Evolutionary conservation across 306 rosid species (phyloP).

Genomic region (Mimosa bimucronata): DNA sequence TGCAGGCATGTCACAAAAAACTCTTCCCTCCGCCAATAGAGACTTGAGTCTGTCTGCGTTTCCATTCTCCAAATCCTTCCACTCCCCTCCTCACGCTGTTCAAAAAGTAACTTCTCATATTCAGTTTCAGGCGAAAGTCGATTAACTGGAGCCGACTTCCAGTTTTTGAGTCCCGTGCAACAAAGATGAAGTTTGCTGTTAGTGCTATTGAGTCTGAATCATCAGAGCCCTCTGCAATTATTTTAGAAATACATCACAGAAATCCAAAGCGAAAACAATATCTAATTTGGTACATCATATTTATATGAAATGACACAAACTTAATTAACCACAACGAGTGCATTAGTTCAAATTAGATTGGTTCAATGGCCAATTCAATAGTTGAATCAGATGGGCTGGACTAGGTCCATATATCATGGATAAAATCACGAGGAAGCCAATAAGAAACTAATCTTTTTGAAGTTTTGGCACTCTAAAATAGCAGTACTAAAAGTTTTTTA

Average conservation of each 20-base stretch:
- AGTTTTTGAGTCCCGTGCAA: constrained; percentile 90
- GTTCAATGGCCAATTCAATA: background rate
- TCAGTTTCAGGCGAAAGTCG: constrained; percentile 75
- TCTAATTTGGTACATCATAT: background rate
- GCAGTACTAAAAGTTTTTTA: constrained; percentile 26
- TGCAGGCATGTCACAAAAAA: constrained; percentile 91
- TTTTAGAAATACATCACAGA: background rate
- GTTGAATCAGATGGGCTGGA: background rate
- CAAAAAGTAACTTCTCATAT: constrained; percentile 61
- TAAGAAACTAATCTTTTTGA: no score
- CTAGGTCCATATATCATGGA: background rate
- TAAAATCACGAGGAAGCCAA: no score
- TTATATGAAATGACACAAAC: background rate
- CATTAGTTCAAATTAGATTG: background rate
- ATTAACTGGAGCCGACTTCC: constrained; percentile 90
- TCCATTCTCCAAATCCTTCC: constrained; percentile 54
- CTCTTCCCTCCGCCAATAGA: constrained; percentile 65
- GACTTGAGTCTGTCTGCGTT: constrained; percentile 46
- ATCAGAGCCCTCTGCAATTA: constrained; percentile 45
- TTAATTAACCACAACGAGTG: background rate
- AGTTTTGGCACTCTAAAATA: constrained; percentile 8
- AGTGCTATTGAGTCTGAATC: constrained; percentile 59
- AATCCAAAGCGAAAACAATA: background rate
- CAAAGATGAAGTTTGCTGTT: constrained; percentile 94
- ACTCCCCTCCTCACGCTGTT: constrained; percentile 61